A percentile compares a stretch with the other conserved stretches of the same genome.
Evolutionary conservation across 2,329 filamentous ascomycete species (phyloP).

Genomic region (Pseudogymnoascus sp.): DNA sequence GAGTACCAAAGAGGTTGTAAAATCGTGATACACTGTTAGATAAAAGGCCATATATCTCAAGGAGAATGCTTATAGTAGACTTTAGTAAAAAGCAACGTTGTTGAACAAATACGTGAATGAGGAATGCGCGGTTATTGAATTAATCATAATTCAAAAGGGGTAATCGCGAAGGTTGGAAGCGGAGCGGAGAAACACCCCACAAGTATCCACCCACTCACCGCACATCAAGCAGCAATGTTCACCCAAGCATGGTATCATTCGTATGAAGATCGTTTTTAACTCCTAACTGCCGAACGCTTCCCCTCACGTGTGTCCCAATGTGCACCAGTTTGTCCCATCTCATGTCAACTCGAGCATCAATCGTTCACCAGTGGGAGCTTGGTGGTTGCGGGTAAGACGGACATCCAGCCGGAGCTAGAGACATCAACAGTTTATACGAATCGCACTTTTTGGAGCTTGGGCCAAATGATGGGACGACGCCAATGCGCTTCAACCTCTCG

Average conservation of each 20-base stretch:
- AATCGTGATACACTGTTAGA: neutral
- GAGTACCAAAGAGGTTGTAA: neutral
- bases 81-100: neutral
- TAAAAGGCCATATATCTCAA: neutral
- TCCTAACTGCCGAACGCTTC: slow-evolving; percentile 3
- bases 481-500: slow-evolving; percentile 3
- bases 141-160: slow-evolving; percentile 4
- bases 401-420: neutral
- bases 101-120: neutral
- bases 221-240: neutral
- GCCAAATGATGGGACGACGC: neutral
- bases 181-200: slow-evolving; percentile 2
- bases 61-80: neutral
- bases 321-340: neutral
- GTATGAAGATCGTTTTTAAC: slow-evolving; percentile 4
- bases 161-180: neutral
- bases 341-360: slow-evolving; percentile 4
- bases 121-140: neutral
- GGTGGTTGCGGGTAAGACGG: slow-evolving; percentile 3
- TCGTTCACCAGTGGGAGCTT: slow-evolving; percentile 4
- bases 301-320: slow-evolving; percentile 3
- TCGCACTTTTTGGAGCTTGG: neutral
- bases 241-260: slow-evolving; percentile 4
- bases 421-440: neutral
- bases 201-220: slow-evolving; percentile 4